These are phyloP conservation scores for Galerina sulciceps DNA, from an alignment of 768 basidiomycete genomes.

Conservation along the genomic window DNA sequence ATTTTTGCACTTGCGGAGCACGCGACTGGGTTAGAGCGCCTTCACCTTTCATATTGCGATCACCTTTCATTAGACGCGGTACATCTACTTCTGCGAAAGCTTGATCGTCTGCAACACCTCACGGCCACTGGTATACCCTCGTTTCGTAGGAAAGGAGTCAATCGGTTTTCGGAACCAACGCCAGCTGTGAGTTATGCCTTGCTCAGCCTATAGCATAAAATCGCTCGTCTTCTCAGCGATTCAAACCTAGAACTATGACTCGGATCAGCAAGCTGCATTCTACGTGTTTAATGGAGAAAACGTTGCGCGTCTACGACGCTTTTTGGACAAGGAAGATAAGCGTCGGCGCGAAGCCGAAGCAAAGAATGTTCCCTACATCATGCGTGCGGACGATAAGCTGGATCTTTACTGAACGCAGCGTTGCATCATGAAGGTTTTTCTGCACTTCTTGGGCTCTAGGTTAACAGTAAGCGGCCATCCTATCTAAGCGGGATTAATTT, in stretches of 20 bases:
- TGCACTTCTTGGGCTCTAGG: constrained; percentile 5
- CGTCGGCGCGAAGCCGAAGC: constrained; percentile 63
- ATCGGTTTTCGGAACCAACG: constrained; percentile 75
- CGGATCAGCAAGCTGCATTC: constrained; percentile 70
- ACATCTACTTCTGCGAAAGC: constrained; percentile 66
- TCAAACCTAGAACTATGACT: constrained; percentile 58
- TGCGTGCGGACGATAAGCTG: constrained; percentile 66
- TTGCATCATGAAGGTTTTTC: not conserved
- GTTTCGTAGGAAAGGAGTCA: constrained; percentile 69
- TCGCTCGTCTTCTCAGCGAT: constrained; percentile 16
- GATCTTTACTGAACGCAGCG: constrained; percentile 55
- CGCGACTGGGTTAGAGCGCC: constrained; percentile 67
- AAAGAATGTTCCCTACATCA: constrained; percentile 59
- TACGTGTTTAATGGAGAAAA: constrained; percentile 81
- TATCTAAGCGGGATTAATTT: not conserved
- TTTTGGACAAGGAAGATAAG: constrained; percentile 72
- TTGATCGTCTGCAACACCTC: constrained; percentile 70
- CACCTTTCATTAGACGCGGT: constrained; percentile 77
- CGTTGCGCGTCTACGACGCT: constrained; percentile 61
- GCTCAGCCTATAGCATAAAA: constrained; percentile 14
- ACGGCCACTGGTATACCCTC: constrained; percentile 81
- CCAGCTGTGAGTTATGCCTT: constrained; percentile 53
- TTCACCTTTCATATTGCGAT: constrained; percentile 89
- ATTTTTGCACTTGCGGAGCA: constrained; percentile 80
- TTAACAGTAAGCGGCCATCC: not conserved